Conservation (phyloP, 495 filamentous ascomycete genomes). For the Hamigera avellanea region DNA sequence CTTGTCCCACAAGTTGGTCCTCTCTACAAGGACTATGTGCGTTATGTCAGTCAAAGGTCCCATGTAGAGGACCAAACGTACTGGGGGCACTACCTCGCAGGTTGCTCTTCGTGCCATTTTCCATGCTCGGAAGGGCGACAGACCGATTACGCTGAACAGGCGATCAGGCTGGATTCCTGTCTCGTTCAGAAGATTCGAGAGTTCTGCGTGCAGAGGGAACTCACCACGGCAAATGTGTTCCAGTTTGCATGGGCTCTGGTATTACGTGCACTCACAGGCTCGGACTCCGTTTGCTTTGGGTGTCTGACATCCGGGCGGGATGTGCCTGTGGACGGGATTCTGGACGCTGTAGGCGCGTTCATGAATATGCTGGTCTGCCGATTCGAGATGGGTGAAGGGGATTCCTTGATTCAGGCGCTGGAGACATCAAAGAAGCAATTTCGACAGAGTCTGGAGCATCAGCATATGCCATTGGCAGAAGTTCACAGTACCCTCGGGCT, state of each 20-base stretch:
- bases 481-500: conserved; percentile 31
- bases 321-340: conserved; percentile 13
- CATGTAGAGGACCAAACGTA: no score
- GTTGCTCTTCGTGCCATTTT: no score
- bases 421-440: conserved; percentile 21
- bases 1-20: no score
- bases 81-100: no score
- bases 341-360: conserved; percentile 12
- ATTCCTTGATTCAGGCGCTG: conserved; percentile 1
- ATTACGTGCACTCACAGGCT: conserved; percentile 20
- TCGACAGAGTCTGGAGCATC: conserved; percentile 18
- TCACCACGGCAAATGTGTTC: conserved; percentile 16
- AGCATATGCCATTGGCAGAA: conserved; percentile 22
- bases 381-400: not conserved
- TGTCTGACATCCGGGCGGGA: conserved; percentile 16
- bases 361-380: conserved; percentile 5
- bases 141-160: no score
- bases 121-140: no score
- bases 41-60: no score
- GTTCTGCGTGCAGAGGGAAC: not conserved
- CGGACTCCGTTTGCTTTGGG: conserved; percentile 25
- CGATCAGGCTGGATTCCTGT: no score
- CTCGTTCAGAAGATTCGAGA: no score
- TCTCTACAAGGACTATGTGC: no score
- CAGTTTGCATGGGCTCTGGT: conserved; percentile 27